These are phyloP conservation scores for Astathelohania contejeani DNA, from an alignment of 371 early-diverging fungal genomes.

Conservation along the genomic window DNA sequence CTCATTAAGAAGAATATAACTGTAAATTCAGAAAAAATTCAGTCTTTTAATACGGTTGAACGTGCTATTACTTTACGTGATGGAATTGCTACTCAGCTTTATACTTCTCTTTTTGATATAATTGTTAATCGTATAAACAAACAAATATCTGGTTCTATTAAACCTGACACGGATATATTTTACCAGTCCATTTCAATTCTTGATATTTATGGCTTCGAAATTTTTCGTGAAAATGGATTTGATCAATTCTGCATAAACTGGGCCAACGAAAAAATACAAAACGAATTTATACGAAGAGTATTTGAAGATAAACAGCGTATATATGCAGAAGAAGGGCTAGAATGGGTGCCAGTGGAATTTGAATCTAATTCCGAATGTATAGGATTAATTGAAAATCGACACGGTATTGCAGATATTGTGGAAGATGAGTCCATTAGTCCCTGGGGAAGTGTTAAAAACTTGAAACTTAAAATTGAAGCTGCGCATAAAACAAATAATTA, in stretches of 20 bases:
- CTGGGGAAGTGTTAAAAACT: constrained; percentile 35
- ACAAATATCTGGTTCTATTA: background rate
- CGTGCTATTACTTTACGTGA: constrained; percentile 54
- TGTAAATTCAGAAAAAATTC: constrained; percentile 59
- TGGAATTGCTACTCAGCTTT: constrained; percentile 59
- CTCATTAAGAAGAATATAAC: constrained; percentile 45
- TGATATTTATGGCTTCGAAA: constrained; percentile 62
- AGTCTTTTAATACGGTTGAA: constrained; percentile 53
- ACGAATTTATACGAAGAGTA: constrained; percentile 67
- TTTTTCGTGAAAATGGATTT: constrained; percentile 52
- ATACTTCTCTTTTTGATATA: constrained; percentile 37
- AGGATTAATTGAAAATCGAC: constrained; percentile 41
- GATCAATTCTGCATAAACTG: constrained; percentile 56
- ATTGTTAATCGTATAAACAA: constrained; percentile 36
- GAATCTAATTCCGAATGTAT: constrained; percentile 10
- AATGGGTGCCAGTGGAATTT: background rate
- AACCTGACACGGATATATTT: background rate
- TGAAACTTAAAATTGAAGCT: constrained; percentile 35
- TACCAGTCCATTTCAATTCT: constrained; percentile 52
- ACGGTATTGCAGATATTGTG: constrained; percentile 49
- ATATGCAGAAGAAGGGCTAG: constrained; percentile 55
- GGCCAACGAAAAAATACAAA: constrained; percentile 58
- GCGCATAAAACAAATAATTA: background rate
- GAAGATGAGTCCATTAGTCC: constrained; percentile 50
- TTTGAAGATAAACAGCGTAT: constrained; percentile 67